Evolutionary conservation across 495 filamentous ascomycete genomes (phyloP).

Genomic region (Antarctomyces pellizariae): DNA sequence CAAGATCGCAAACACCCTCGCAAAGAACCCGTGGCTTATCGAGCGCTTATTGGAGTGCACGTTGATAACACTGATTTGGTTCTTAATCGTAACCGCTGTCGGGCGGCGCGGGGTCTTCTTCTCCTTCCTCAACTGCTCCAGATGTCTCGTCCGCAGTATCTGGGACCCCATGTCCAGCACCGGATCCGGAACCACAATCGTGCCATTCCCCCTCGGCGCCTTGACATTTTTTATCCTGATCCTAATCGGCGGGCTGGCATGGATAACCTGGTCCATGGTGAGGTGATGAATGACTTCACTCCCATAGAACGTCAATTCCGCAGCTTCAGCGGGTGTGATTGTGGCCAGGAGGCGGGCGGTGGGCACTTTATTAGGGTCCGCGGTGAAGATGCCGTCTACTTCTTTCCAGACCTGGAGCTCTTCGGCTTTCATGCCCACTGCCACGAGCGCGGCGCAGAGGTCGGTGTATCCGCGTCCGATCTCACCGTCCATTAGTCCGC

Average conservation of each 20-base stretch:
- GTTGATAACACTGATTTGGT: constrained; percentile 77
- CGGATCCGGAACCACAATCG: constrained; percentile 48
- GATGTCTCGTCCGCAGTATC: constrained; percentile 18
- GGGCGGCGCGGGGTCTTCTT: constrained; percentile 39
- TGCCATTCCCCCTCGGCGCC: constrained; percentile 71
- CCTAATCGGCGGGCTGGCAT: constrained; percentile 55
- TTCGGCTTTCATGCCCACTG: constrained; percentile 50
- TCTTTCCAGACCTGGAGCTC: constrained; percentile 90
- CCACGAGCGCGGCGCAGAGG: constrained; percentile 62
- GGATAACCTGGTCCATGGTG: constrained; percentile 97
- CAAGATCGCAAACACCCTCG: constrained; percentile 68
- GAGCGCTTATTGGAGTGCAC: constrained; percentile 83
- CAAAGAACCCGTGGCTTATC: constrained; percentile 76
- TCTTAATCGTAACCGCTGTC: constrained; percentile 91
- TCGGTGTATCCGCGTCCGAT: constrained; percentile 80
- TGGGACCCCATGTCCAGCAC: constrained; percentile 21
- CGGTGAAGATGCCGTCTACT: constrained; percentile 78
- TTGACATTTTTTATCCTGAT: constrained; percentile 98
- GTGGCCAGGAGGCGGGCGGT: constrained; percentile 51
- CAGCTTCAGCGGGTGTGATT: constrained; percentile 72
- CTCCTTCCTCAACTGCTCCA: constrained; percentile 11
- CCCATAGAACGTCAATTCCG: constrained; percentile 81
- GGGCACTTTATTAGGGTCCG: constrained; percentile 70
- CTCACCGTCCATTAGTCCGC: constrained; percentile 48
- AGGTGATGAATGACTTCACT: constrained; percentile 93